Conservation (phyloP, 176 grass and related monocot genomes). For the Lolium rigidum region DNA sequence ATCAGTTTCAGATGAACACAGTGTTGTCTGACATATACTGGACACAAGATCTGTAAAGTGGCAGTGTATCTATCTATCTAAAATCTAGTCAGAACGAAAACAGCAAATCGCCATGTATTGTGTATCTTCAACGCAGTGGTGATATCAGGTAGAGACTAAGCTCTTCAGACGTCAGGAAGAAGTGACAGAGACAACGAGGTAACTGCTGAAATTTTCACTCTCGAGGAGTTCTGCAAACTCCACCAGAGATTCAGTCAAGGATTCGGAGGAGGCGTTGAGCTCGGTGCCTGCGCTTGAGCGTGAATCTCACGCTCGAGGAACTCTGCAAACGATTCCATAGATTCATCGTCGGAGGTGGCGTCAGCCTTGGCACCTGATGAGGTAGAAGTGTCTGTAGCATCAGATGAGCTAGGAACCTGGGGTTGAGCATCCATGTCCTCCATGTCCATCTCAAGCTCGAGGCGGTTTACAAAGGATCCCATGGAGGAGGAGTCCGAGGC, state of each 20-base stretch:
- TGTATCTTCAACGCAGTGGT: background rate
- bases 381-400: background rate
- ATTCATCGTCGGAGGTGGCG: background rate
- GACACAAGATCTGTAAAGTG: background rate
- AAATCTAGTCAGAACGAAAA: background rate
- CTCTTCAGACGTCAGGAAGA: background rate
- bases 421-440: too few relatives aligned
- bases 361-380: background rate
- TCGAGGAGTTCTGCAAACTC: background rate
- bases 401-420: background rate
- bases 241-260: background rate
- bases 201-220: background rate
- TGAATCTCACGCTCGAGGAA: too few relatives aligned
- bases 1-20: background rate
- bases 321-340: too few relatives aligned
- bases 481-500: background rate
- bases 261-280: background rate
- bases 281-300: background rate
- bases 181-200: background rate
- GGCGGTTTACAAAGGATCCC: too few relatives aligned
- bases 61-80: background rate
- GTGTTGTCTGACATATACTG: background rate
- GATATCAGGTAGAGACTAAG: background rate
- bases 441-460: too few relatives aligned
- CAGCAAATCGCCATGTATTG: background rate